Evolutionary conservation across 176 grass and related monocot genomes (phyloP).

Genomic region (Cocos nucifera): DNA sequence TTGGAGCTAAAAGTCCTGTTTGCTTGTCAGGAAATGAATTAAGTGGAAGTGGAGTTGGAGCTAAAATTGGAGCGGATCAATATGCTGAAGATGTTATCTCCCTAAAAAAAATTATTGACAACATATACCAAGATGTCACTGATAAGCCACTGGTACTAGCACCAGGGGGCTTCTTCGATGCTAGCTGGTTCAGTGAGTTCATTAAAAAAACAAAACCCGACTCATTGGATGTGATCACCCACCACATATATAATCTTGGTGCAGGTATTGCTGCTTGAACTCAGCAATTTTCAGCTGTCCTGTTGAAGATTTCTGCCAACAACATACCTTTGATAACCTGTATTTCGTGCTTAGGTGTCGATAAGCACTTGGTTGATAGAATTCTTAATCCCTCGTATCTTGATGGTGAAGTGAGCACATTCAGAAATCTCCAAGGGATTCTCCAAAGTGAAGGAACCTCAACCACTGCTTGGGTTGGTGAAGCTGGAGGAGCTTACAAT

Average conservation of each 20-base stretch:
- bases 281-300: no score
- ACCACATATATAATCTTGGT: conserved; percentile 19
- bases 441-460: conserved; percentile 1
- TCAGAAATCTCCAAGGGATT: conserved; percentile 5
- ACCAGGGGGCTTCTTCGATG: conserved; percentile 17
- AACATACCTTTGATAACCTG: neutral
- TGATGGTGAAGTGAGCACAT: conserved; percentile 8
- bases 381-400: conserved; percentile 16
- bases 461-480: conserved; percentile 10
- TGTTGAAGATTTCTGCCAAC: no score
- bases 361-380: conserved; percentile 16
- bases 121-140: conserved; percentile 25
- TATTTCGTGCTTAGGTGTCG: neutral
- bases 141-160: conserved; percentile 54
- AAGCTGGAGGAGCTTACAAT: conserved; percentile 17
- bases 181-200: conserved; percentile 8
- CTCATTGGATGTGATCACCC: conserved; percentile 6
- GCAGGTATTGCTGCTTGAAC: neutral
- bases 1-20: neutral
- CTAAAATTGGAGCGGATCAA: conserved; percentile 37
- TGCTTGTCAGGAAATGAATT: conserved; percentile 73
- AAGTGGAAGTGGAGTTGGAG: conserved; percentile 51
- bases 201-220: conserved; percentile 1
- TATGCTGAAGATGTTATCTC: conserved; percentile 57
- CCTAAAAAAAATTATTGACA: conserved; percentile 41